These are phyloP conservation scores for Botrytis porri DNA, from an alignment of 2,329 filamentous ascomycete genomes.

Conservation along the genomic window DNA sequence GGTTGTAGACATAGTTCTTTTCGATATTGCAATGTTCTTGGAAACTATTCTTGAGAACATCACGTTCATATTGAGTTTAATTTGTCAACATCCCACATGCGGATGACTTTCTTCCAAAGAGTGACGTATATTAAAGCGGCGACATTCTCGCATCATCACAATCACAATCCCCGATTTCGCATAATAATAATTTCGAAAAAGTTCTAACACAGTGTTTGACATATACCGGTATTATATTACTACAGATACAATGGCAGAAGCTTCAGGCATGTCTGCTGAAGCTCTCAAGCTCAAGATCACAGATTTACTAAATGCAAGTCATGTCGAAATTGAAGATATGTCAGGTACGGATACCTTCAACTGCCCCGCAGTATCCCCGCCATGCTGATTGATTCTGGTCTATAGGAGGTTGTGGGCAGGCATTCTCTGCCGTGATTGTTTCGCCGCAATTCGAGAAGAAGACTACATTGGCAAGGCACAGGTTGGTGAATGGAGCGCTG, in stretches of 20 bases:
- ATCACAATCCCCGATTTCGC: conserved; percentile 14
- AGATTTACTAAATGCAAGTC: conserved; percentile 66
- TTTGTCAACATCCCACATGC: conserved; percentile 5
- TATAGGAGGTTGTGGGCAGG: conserved; percentile 67
- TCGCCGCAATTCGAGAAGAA: conserved; percentile 57
- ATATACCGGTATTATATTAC: neutral
- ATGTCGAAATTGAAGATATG: conserved; percentile 89
- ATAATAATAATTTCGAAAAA: conserved; percentile 9
- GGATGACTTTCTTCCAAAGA: conserved; percentile 1
- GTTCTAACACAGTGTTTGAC: neutral
- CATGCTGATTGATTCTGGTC: conserved; percentile 11
- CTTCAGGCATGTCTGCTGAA: conserved; percentile 68
- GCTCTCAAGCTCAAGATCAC: conserved; percentile 66
- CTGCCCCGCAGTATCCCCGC: conserved; percentile 23
- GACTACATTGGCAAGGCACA: conserved; percentile 62
- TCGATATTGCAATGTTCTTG: conserved; percentile 21
- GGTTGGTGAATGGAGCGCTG: conserved; percentile 63
- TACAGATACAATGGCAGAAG: conserved; percentile 47
- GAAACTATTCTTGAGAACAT: conserved; percentile 28
- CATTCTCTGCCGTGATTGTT: conserved; percentile 68
- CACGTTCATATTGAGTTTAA: conserved; percentile 15
- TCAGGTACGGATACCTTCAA: conserved; percentile 61
- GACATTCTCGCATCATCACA: conserved; percentile 15
- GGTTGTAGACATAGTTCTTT: conserved; percentile 29
- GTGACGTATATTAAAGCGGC: conserved; percentile 16